Conservation (phyloP, 352 stramenopile species). For the Elongisporangium senticosum region DNA sequence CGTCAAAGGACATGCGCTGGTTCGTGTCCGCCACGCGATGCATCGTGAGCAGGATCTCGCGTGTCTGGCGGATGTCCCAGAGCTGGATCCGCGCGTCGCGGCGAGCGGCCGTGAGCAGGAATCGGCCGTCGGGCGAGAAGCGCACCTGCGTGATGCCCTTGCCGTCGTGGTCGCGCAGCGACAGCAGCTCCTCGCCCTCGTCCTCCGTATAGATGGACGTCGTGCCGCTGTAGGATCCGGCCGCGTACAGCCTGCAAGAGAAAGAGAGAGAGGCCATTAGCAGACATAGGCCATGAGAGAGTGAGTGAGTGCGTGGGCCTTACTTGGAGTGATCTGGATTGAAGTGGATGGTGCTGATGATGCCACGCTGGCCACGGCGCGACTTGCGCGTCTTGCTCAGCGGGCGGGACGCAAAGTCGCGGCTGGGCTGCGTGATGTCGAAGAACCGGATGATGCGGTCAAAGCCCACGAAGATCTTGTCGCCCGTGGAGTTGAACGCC, state of each 20-base stretch:
- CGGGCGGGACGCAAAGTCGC: conserved; percentile 46
- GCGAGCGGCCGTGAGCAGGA: conserved; percentile 70
- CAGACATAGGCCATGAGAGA: not conserved
- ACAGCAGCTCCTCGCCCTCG: conserved; percentile 51
- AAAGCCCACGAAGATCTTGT: conserved; percentile 83
- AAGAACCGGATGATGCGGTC: conserved; percentile 83
- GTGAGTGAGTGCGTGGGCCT: not conserved
- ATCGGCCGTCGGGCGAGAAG: conserved; percentile 71
- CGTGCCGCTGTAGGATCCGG: conserved; percentile 75
- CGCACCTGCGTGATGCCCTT: conserved; percentile 74
- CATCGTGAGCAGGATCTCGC: conserved; percentile 60
- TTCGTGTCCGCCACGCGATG: conserved; percentile 58
- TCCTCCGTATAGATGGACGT: conserved; percentile 86
- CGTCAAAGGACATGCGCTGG: conserved; percentile 72
- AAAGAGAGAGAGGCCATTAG: not conserved
- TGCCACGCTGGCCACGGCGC: conserved; percentile 59
- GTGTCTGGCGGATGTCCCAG: conserved; percentile 81
- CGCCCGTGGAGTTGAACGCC: conserved; percentile 71
- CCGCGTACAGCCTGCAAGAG: conserved; percentile 55
- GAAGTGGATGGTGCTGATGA: conserved; percentile 76
- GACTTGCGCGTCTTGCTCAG: conserved; percentile 64
- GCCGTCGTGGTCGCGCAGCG: conserved; percentile 63
- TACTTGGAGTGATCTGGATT: conserved; percentile 76
- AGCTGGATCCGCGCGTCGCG: conserved; percentile 69
- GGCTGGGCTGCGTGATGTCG: conserved; percentile 60